Base-by-base conservation (phyloP, 2,329 filamentous ascomycete species). In the Tolypocladium capitatum region DNA sequence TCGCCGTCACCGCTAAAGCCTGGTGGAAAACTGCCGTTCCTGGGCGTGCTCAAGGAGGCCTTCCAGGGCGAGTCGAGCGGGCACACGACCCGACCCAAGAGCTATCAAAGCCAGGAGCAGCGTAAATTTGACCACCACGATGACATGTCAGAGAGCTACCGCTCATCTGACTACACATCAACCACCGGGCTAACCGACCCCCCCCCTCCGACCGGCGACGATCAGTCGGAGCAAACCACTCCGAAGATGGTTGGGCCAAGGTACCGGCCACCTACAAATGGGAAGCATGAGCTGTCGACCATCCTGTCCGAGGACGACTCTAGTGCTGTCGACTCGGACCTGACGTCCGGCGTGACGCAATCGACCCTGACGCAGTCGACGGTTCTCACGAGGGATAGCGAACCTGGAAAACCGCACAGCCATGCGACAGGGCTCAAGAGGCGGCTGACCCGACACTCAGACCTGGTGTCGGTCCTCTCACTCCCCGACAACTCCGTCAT, bases 391-490 rank as follows among this genome's bases (percentile, higher is more conserved):
- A 70, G 69, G 53, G 72, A 68, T 28, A 68, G 67, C 18, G 68
- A 63, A 49, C 54, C 67, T 52, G 74, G 68, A 51, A 56, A 53
- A 46, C 46, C 52, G 14, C 54, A 61, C 58, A 74, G 56, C 63
- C 70, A 71, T 55, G 74, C 68, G 52, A 66, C 74, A 1, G 74
- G 71, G 40, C 68, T 87, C 32, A 87, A 84, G 63, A 78, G 87
- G 52, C 80, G 85, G 50, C 74, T 95, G 35, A 95, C 90, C 4
- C 94, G 86, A 50, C 90, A 97, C 65, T 89, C 89, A 16, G 92
- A 98, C 63, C 73, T 98, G 24, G 87, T 98, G 35, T 97, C 92
- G 0, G 88, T 95, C 3, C 72, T 98, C 9, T 97, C 90, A 0
- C 68, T 87, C 49, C 81, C 83, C 0, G 73, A 81, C 50, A 68